Conservation (phyloP, 257 asterid species). For the Nicotiana undulata region DNA sequence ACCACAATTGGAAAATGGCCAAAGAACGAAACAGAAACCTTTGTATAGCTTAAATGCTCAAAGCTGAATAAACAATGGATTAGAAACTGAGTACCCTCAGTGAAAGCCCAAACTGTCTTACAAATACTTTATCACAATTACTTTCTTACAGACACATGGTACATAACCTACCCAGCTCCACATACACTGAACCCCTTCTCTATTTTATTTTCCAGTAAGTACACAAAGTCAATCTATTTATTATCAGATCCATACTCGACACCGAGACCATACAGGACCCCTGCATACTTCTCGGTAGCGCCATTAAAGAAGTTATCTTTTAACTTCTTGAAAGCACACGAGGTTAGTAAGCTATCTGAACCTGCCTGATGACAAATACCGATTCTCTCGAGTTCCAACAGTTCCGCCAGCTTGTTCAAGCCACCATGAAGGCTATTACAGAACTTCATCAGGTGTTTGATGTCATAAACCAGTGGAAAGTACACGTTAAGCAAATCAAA, state of each 20-base stretch:
- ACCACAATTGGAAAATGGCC: neutral
- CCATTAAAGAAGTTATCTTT: conserved; percentile 13
- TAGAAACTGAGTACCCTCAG: conserved; percentile 9
- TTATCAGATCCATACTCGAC: conserved; percentile 10
- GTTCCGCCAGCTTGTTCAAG: conserved; percentile 11
- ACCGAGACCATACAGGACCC: conserved; percentile 12
- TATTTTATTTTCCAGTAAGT: conserved; percentile 6
- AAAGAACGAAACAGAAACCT: neutral
- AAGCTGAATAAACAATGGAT: conserved; percentile 2
- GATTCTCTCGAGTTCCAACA: conserved; percentile 3
- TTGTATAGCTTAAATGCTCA: neutral
- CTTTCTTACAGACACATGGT: conserved; percentile 10
- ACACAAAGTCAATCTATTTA: conserved; percentile 9
- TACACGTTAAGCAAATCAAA: conserved; percentile 7
- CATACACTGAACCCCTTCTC: conserved; percentile 9
- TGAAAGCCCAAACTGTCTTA: conserved; percentile 9
- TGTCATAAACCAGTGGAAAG: conserved; percentile 8
- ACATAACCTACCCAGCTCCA: conserved; percentile 8
- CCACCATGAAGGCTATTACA: conserved; percentile 15
- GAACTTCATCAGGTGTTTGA: conserved; percentile 13
- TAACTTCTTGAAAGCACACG: conserved; percentile 11
- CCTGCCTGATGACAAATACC: conserved; percentile 13
- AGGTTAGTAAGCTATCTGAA: conserved; percentile 10
- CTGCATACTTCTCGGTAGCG: conserved; percentile 9
- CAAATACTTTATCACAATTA: conserved; percentile 10